These are phyloP conservation scores for Volvariella volvacea DNA, from an alignment of 1,284 basidiomycete species.

Conservation along the genomic window DNA sequence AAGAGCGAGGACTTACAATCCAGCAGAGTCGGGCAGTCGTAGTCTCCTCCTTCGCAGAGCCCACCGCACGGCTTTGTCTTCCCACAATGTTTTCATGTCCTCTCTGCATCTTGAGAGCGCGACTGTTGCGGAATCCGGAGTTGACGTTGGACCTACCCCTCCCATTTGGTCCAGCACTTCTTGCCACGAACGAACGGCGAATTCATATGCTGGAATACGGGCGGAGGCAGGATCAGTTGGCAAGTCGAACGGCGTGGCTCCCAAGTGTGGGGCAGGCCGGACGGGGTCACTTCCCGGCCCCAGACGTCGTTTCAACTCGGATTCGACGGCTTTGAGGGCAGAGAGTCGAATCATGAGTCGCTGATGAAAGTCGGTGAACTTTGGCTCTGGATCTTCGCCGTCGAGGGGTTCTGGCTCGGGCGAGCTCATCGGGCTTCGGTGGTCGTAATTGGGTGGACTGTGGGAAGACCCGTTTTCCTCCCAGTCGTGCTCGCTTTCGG, in stretches of 20 bases:
- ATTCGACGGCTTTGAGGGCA: constrained; percentile 33
- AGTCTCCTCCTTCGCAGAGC: constrained; percentile 40
- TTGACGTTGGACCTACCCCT: constrained; percentile 7
- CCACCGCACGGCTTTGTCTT: constrained; percentile 41
- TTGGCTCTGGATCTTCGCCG: constrained; percentile 15
- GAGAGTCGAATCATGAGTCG: constrained; percentile 38
- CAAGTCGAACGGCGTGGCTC: constrained; percentile 37
- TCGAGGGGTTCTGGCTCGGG: constrained; percentile 11
- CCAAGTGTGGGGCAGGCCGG: constrained; percentile 23
- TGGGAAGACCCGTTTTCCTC: neutral
- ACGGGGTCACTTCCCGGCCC: constrained; percentile 30
- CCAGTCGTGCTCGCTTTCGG: constrained; percentile 23
- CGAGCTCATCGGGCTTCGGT: neutral
- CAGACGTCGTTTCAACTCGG: constrained; percentile 36
- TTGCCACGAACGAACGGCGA: constrained; percentile 34
- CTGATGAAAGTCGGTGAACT: constrained; percentile 35
- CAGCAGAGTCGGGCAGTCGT: constrained; percentile 47
- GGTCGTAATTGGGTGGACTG: neutral
- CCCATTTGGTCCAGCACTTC: constrained; percentile 24
- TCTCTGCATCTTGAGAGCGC: constrained; percentile 45
- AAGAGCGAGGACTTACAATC: constrained; percentile 37
- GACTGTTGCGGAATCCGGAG: constrained; percentile 31
- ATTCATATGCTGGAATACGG: constrained; percentile 23
- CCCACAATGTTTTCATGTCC: constrained; percentile 54
- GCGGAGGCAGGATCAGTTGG: constrained; percentile 17